Evolutionary conservation across 2,329 filamentous ascomycete genomes (phyloP).

Genomic region (Pleoardoris graminearum): DNA sequence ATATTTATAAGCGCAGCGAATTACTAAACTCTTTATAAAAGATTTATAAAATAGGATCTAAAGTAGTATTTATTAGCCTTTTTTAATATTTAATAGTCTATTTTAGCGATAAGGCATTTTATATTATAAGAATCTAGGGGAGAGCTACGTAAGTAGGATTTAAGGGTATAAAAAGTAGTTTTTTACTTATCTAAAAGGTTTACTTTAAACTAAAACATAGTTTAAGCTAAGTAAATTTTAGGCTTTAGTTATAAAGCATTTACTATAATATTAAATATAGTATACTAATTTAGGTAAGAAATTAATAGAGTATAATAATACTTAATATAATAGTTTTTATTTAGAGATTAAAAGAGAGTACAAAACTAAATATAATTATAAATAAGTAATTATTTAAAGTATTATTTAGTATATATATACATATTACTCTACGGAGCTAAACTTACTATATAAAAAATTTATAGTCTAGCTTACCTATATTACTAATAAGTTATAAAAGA

Average conservation of each 20-base stretch:
- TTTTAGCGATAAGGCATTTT: conserved; percentile 47
- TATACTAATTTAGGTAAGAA: background rate
- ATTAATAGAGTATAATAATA: conserved; percentile 1
- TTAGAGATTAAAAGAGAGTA: background rate
- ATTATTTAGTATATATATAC: too few relatives aligned
- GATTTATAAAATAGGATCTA: conserved; percentile 47
- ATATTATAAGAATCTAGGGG: conserved; percentile 43
- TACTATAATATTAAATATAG: conserved; percentile 14
- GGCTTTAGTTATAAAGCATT: conserved; percentile 34
- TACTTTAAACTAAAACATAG: conserved; percentile 47
- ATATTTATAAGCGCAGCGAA: conserved; percentile 48
- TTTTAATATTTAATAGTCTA: conserved; percentile 30
- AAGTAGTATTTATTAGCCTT: conserved; percentile 37
- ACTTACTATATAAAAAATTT: too few relatives aligned
- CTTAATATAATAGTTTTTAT: background rate
- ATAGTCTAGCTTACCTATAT: background rate
- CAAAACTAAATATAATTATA: background rate
- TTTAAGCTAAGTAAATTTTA: conserved; percentile 47
- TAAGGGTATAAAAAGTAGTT: conserved; percentile 26
- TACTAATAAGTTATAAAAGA: background rate
- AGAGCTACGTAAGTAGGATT: conserved; percentile 13
- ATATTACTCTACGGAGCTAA: too few relatives aligned
- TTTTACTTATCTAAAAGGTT: conserved; percentile 45
- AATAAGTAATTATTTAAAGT: background rate
- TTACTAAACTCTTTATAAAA: conserved; percentile 47